Base-by-base conservation (phyloP, 805 yeast species). In the Candida caryicola region DNA sequence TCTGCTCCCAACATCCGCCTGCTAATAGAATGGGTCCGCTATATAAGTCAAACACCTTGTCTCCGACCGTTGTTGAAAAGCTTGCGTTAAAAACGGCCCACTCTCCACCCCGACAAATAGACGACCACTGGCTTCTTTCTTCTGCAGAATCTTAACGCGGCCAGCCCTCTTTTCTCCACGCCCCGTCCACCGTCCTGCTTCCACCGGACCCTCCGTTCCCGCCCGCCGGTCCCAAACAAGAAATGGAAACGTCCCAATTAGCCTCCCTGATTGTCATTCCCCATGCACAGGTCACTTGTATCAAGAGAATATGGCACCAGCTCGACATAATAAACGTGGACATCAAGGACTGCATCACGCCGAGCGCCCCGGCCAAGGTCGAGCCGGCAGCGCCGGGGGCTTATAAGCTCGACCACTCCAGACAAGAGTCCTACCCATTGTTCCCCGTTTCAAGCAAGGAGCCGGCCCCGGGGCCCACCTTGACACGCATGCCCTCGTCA, bases 271-370 rank as follows among this genome's bases (percentile, higher is more conserved):
- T 36, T 36, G 23, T 33, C 9, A 33, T 36, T 21, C 2, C 41
- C 18, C 40, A 43, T 32, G 17, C 21, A 4, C 36, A 40, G 7
- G 25, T 40, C 16, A 26, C 17, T 13, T 16, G 31, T 18, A 34
- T 43, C 36, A 36, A 37, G 9, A 19, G 25, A 17, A 26, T 30
- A 16, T 43, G 46, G 46, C 17, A 34, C 26, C 15, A 32, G 9
- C 31, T 43, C 5, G 37, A 43, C 17, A 34, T 43, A 26, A 41
- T 37, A 6, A 33, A 16, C 18, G 34, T 29, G 7, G 4, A 21
- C 10, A 7, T 10, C 25, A 21, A 21, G 25, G 25, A 21, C 25
- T 21, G 25, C 25, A 7, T 7, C 10, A 7, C 7, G 7, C 7
- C 7, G 7, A 7, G 10, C 25, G 10, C 25, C 25, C 7, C 10